These are phyloP conservation scores for Starmera caribaea DNA, from an alignment of 805 yeast genomes.

Conservation along the genomic window DNA sequence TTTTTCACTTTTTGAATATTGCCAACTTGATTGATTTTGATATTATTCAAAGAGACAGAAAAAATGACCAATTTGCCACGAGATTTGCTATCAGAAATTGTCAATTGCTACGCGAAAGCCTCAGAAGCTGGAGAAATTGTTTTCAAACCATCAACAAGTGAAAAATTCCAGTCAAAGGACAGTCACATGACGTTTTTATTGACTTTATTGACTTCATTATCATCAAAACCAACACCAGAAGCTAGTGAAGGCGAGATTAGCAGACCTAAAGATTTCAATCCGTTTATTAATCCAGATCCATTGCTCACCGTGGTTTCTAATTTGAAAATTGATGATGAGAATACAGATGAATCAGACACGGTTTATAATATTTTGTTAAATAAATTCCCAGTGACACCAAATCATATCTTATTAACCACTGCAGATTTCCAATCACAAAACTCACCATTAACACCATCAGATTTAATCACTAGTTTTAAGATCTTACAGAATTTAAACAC, in stretches of 20 bases:
- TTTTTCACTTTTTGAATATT: too few species aligned
- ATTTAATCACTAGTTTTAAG: conserved; percentile 48
- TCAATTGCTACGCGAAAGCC: conserved; percentile 35
- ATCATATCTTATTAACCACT: conserved; percentile 75
- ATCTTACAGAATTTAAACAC: conserved; percentile 41
- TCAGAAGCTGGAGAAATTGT: conserved; percentile 33
- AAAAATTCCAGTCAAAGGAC: conserved; percentile 20
- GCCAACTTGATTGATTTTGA: too few species aligned
- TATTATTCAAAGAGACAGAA: too few species aligned
- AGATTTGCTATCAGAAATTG: neutral
- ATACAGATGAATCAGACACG: too few species aligned
- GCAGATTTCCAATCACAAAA: conserved; percentile 64
- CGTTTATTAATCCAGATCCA: conserved; percentile 76
- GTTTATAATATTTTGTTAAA: conserved; percentile 59
- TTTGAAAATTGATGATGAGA: conserved; percentile 32
- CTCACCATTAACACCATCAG: conserved; percentile 62
- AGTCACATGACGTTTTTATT: conserved; percentile 19
- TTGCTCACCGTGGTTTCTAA: conserved; percentile 52
- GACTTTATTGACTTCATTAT: conserved; percentile 22
- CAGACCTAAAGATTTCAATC: conserved; percentile 38
- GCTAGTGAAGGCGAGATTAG: conserved; percentile 21
- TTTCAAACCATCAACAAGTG: conserved; percentile 38
- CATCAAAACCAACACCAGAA: conserved; percentile 29
- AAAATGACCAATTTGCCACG: too few species aligned
- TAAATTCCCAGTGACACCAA: conserved; percentile 76